Evolutionary conservation across 192 early-diverging fungal genomes (phyloP).

Genomic region (Entomortierella lignicola): DNA sequence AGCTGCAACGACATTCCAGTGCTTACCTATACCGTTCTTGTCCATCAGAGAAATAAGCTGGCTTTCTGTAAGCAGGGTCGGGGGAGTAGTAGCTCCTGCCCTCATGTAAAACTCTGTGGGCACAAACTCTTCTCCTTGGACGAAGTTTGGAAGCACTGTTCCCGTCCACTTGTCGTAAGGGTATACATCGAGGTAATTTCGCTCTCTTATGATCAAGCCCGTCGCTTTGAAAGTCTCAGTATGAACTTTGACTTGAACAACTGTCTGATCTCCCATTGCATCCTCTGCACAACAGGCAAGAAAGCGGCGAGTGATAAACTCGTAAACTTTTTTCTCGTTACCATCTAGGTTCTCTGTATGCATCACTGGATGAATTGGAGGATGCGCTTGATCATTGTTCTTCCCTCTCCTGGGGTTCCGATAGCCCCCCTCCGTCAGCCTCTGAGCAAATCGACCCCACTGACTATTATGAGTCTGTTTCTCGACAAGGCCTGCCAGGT

Average conservation of each 20-base stretch:
- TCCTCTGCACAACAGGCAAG: conserved; percentile 92
- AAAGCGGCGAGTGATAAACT: conserved; percentile 89
- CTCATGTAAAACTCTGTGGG: conserved; percentile 78
- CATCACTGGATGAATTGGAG: conserved; percentile 93
- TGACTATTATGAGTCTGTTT: conserved; percentile 59
- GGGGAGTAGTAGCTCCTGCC: conserved; percentile 73
- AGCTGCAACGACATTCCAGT: background rate
- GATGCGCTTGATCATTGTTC: conserved; percentile 97
- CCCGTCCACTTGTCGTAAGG: conserved; percentile 91
- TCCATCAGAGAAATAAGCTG: conserved; percentile 95
- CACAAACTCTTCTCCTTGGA: conserved; percentile 71
- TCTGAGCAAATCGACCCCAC: conserved; percentile 42
- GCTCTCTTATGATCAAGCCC: conserved; percentile 82
- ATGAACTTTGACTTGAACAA: conserved; percentile 74
- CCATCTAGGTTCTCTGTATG: conserved; percentile 55
- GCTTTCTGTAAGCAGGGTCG: conserved; percentile 82
- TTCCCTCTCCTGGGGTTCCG: conserved; percentile 80
- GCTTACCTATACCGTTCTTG: conserved; percentile 88
- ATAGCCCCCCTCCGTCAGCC: conserved; percentile 77
- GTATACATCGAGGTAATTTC: conserved; percentile 95
- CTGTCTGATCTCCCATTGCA: conserved; percentile 88
- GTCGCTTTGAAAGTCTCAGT: conserved; percentile 81
- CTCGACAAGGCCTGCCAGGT: conserved; percentile 72
- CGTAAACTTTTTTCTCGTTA: conserved; percentile 82
- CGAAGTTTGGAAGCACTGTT: conserved; percentile 77